A percentile compares a stretch with the other conserved stretches of the same genome.
phyloP scores from a whole-genome alignment of 768 basidiomycete species.

The Trametes coccinea region DNA sequence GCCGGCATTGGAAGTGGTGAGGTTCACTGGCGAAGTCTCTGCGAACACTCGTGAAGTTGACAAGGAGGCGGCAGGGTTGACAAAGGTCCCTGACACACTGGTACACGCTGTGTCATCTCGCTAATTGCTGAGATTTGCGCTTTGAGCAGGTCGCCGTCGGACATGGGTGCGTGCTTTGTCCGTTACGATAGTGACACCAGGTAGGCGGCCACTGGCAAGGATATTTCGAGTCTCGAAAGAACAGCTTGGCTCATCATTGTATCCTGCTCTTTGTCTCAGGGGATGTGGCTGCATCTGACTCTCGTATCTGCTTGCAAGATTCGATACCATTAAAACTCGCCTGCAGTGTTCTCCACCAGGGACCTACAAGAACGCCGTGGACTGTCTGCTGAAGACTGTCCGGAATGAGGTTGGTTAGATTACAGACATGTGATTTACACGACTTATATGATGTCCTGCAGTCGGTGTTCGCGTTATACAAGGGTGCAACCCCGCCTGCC shows the following conservation, averaged over 20 bases:
- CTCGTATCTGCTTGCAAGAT: slow-evolving; percentile 38
- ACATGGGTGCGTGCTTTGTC: slow-evolving; percentile 48
- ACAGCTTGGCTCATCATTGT: background rate
- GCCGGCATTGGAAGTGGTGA: slow-evolving; percentile 64
- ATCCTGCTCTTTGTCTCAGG: too few relatives aligned
- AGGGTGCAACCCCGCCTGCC: slow-evolving; percentile 71
- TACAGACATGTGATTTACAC: background rate
- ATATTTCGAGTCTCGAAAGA: background rate
- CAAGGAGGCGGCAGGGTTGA: slow-evolving; percentile 4
- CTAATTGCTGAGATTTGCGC: background rate
- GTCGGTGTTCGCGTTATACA: slow-evolving; percentile 69
- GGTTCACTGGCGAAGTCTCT: slow-evolving; percentile 14
- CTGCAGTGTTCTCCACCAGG: slow-evolving; percentile 69
- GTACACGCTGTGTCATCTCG: background rate
- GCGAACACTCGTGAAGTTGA: background rate
- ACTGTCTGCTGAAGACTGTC: slow-evolving; percentile 57
- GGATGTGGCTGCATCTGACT: background rate
- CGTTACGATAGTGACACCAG: background rate
- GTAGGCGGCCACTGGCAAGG: background rate
- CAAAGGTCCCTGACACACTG: slow-evolving; percentile 7
- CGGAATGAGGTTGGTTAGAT: slow-evolving; percentile 64
- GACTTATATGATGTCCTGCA: slow-evolving; percentile 23
- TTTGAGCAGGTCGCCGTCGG: slow-evolving; percentile 60
- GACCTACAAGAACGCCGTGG: slow-evolving; percentile 60
- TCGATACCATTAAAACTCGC: slow-evolving; percentile 74